These are phyloP conservation scores for Helotiales sp. DNA, from an alignment of 2,329 filamentous ascomycete genomes.

Conservation along the genomic window DNA sequence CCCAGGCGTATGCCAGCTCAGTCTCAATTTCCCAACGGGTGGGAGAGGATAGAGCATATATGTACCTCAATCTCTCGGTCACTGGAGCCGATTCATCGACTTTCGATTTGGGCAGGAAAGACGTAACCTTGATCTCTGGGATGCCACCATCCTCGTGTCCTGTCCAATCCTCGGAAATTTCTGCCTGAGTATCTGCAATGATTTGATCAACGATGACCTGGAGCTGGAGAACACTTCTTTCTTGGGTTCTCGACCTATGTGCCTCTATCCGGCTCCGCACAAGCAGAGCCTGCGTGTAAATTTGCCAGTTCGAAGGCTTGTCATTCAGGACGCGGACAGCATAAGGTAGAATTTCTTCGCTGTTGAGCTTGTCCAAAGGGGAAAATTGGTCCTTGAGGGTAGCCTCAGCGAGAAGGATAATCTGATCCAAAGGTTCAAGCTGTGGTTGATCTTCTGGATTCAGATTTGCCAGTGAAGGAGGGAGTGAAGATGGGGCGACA, in stretches of 20 bases:
- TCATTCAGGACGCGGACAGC: constrained; percentile 84
- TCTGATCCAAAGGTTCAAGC: constrained; percentile 80
- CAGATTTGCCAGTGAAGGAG: constrained; percentile 61
- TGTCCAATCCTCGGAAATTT: constrained; percentile 6
- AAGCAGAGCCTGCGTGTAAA: constrained; percentile 91
- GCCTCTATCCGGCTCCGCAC: constrained; percentile 89
- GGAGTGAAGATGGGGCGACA: constrained; percentile 50
- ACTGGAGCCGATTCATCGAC: constrained; percentile 76
- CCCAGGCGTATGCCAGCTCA: constrained; percentile 92
- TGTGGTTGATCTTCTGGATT: constrained; percentile 80
- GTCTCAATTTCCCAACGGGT: constrained; percentile 93
- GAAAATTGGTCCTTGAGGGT: constrained; percentile 88
- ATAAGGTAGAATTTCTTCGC: constrained; percentile 92
- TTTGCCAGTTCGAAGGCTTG: constrained; percentile 94
- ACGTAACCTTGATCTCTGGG: constrained; percentile 56
- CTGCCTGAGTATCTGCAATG: constrained; percentile 71
- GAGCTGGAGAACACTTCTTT: constrained; percentile 86
- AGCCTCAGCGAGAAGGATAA: constrained; percentile 83
- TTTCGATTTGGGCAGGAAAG: constrained; percentile 79
- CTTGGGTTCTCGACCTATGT: constrained; percentile 81
- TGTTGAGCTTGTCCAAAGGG: constrained; percentile 78
- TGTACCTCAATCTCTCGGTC: constrained; percentile 74
- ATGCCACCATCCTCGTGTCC: constrained; percentile 38
- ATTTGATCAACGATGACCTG: constrained; percentile 96
- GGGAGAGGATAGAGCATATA: constrained; percentile 81